Evolutionary conservation across 2,329 filamentous ascomycete genomes (phyloP), one percentile per base, ranked within the genome.

Genomic region (Neurospora sp.): DNA sequence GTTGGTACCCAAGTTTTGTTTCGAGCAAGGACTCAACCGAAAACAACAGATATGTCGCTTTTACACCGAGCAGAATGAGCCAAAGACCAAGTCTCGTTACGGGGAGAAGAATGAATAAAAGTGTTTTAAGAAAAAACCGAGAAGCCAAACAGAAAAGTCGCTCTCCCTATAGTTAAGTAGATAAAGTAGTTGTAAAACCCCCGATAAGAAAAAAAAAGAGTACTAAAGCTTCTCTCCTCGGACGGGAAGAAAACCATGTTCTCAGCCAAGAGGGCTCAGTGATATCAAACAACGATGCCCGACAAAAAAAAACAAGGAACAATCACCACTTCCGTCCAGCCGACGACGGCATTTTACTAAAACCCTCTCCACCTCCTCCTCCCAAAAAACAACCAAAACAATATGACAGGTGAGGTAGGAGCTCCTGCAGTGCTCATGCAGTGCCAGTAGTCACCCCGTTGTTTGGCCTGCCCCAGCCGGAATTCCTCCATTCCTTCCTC

Each of bases 401-500:
- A 62, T 66, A 69, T 15, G 71, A 71, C 43, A 28, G 19, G 46
- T 52, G 46, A 52, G 46, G 46, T 52, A 52, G 11, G 19, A 52
- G 46, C 46, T 28, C 67, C 66, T 52, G 62, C 46, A 68, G 66
- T 68, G 40, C 69, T 76, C 78, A 83, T 62, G 79, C 77, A 39
- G 80, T 81, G 68, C 85, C 84, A 38, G 80, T 81, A 81, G 71
- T 86, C 84, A 66, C 84, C 79, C 84, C 82, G 72, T 81, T 81
- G 72, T 80, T 84, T 71, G 83, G 85, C 67, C 84, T 84, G 38
- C 81, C 82, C 82, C 83, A 87, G 43, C 80, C 85, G 19, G 86
- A 88, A 75, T 87, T 87, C 40, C 86, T 83, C 85, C 86, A 88
- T 71, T 88, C 85, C 69, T 84, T 82, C 66, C 83, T 83, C 73